These are phyloP conservation scores for Aeminium ludgeri DNA, from an alignment of 495 filamentous ascomycete species.

Conservation along the genomic window DNA sequence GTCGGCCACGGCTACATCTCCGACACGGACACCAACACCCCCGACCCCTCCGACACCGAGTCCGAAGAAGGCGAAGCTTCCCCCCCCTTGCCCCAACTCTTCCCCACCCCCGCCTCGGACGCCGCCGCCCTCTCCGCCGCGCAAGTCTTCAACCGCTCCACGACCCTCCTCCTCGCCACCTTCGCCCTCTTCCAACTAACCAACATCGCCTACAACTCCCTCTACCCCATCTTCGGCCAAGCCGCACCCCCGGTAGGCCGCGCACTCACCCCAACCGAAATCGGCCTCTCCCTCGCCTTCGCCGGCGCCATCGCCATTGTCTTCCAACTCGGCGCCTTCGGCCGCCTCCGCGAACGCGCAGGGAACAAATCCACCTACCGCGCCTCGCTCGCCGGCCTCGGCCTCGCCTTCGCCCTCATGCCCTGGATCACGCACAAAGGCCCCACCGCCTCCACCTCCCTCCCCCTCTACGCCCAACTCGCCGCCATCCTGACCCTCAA, in stretches of 20 bases:
- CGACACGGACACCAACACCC: conserved; percentile 9
- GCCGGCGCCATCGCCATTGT: conserved; percentile 69
- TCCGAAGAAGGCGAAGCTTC: conserved; percentile 23
- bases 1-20: conserved; percentile 11
- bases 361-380: conserved; percentile 78
- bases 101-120: conserved; percentile 11
- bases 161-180: conserved; percentile 58
- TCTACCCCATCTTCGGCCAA: conserved; percentile 83
- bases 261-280: conserved; percentile 54
- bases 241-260: conserved; percentile 59
- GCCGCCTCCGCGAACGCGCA: conserved; percentile 56
- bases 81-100: neutral
- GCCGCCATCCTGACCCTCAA: conserved; percentile 69
- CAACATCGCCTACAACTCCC: conserved; percentile 76
- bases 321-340: conserved; percentile 76
- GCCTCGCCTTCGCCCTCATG: conserved; percentile 67
- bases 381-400: conserved; percentile 62
- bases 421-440: conserved; percentile 74
- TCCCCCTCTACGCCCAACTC: conserved; percentile 52
- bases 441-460: conserved; percentile 26
- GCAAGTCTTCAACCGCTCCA: conserved; percentile 54
- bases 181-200: conserved; percentile 78
- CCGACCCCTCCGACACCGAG: conserved; percentile 24
- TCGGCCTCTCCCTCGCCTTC: conserved; percentile 74
- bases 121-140: conserved; percentile 17